Base-by-base conservation (phyloP, 768 basidiomycete genomes). In the Favolaschia claudopus region DNA sequence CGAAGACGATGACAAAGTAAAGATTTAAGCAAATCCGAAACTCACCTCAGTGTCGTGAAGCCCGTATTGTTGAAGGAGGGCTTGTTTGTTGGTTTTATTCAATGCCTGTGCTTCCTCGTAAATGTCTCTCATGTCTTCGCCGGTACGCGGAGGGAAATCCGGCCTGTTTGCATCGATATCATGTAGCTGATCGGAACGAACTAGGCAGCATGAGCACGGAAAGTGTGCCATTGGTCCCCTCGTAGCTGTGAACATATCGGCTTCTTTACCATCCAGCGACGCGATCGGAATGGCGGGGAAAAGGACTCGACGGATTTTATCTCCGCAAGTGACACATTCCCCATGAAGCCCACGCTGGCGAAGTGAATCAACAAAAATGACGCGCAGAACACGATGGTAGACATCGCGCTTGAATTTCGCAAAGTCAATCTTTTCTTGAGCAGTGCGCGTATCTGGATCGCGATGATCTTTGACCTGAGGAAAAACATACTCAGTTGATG, bases 181-280 rank as follows among this genome's bases (percentile, higher is more conserved):
- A 17, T 50, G 51, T 29, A 60, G 38, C 22, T 53, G 58, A 20
- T 60, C 58, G 1, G 43, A 36, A 12, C 51, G 58, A 2, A 20
- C 58, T 0, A 60, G 58, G n/a, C 58, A 60, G 36, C 52, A 51
- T 1, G 58, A 39, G 25, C 58, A 60, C 15, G 51, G 51, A 34
- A 60, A 53, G 12, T 53, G 40, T 0, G 58, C 34, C 24, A 60
- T 4, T 10, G 58, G n/a, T 2, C 50, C 34, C 1, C 51, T 44
- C 14, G 58, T 60, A 12, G 42, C 45, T 3, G 58, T 22, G 9
- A 40, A 47, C 15, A 34, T 54, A 10, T 49, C 51, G 33, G 58
- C 58, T 31, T 60, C 58, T 13, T 60, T 49, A 6, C 58, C 58
- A n/a, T 60, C 51, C 0, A 60, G 36, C 14, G 44, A 53, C n/a